A percentile compares a stretch with the other conserved stretches of the same genome.
phyloP scores from a whole-genome alignment of 1,284 basidiomycete genomes.

The Pseudozyma thailandica region DNA sequence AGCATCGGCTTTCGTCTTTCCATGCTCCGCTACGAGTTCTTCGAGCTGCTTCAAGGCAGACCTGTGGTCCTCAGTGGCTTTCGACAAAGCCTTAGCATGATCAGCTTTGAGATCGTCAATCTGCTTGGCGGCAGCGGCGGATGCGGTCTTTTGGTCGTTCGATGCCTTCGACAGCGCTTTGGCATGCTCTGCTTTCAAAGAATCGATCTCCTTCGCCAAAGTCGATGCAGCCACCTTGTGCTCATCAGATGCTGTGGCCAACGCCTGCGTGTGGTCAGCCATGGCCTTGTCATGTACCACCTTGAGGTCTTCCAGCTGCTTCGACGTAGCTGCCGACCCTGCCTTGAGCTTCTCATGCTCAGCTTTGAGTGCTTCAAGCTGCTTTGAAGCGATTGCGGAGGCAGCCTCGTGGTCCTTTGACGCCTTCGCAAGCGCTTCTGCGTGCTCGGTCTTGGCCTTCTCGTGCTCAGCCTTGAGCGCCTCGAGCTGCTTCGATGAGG shows the following conservation, averaged over 20 bases:
- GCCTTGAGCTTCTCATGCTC: constrained; percentile 17
- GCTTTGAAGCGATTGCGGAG: constrained; percentile 4
- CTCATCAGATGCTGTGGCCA: constrained; percentile 6
- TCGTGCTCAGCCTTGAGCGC: constrained; percentile 21
- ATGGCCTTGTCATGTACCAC: background rate
- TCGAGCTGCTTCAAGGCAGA: constrained; percentile 5
- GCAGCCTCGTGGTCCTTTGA: constrained; percentile 11
- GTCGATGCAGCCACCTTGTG: constrained; percentile 6
- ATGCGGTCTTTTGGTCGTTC: constrained; percentile 15
- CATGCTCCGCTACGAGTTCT: constrained; percentile 18
- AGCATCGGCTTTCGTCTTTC: constrained; percentile 1
- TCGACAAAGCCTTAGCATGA: constrained; percentile 3
- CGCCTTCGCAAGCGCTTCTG: constrained; percentile 1
- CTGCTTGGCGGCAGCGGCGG: constrained; percentile 6
- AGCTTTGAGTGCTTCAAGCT: constrained; percentile 4
- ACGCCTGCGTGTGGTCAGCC: constrained; percentile 12
- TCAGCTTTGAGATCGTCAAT: constrained; percentile 14
- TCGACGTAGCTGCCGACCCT: background rate
- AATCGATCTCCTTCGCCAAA: constrained; percentile 8
- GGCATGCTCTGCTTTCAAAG: constrained; percentile 14
- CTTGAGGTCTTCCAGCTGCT: constrained; percentile 8
- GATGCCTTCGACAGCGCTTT: constrained; percentile 4
- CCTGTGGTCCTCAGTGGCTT: constrained; percentile 18
- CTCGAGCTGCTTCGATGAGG: constrained; percentile 5
- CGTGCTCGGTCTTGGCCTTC: constrained; percentile 15